Percentiles rank a stretch among this genome's conserved stretches.
Conservation (phyloP, 192 early-diverging fungal genomes). For the Chytriomyces sp. region DNA sequence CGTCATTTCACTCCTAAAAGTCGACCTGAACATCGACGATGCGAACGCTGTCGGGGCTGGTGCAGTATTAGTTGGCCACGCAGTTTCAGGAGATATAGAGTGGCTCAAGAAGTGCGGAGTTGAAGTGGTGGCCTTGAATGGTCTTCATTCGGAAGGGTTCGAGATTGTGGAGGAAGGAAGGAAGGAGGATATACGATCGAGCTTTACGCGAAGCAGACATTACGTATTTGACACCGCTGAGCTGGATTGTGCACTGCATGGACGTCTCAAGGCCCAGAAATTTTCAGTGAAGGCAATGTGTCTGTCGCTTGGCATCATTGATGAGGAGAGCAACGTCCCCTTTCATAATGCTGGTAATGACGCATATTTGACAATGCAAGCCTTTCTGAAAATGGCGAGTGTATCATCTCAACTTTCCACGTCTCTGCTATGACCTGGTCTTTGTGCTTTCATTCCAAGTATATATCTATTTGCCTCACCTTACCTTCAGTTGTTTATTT, state of each 20-base stretch:
- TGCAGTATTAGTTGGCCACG: slow-evolving; percentile 19
- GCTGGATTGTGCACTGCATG: slow-evolving; percentile 20
- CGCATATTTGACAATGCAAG: slow-evolving; percentile 29
- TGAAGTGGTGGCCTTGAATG: not conserved
- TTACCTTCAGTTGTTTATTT: too few relatives aligned
- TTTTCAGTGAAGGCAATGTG: slow-evolving; percentile 24
- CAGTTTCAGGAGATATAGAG: slow-evolving; percentile 11
- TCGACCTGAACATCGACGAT: slow-evolving; percentile 18
- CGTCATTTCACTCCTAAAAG: slow-evolving; percentile 6
- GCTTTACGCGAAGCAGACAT: slow-evolving; percentile 1
- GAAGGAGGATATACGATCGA: not conserved
- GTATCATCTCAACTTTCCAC: too few relatives aligned
- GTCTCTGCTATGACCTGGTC: too few relatives aligned
- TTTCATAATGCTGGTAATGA: slow-evolving; percentile 30
- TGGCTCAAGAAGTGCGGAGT: slow-evolving; percentile 25
- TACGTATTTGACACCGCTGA: slow-evolving; percentile 19
- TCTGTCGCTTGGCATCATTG: slow-evolving; percentile 6
- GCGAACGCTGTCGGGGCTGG: not conserved
- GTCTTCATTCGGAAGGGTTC: too few relatives aligned
- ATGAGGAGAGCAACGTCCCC: slow-evolving; percentile 18
- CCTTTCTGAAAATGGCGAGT: slow-evolving; percentile 30
- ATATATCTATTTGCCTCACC: too few relatives aligned
- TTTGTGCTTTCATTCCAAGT: too few relatives aligned
- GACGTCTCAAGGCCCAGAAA: slow-evolving; percentile 18
- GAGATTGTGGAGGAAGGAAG: not conserved